A percentile compares a stretch with the other conserved stretches of the same genome.
Evolutionary conservation across 768 basidiomycete species (phyloP).

Genomic region (Thelephora ganbajun): DNA sequence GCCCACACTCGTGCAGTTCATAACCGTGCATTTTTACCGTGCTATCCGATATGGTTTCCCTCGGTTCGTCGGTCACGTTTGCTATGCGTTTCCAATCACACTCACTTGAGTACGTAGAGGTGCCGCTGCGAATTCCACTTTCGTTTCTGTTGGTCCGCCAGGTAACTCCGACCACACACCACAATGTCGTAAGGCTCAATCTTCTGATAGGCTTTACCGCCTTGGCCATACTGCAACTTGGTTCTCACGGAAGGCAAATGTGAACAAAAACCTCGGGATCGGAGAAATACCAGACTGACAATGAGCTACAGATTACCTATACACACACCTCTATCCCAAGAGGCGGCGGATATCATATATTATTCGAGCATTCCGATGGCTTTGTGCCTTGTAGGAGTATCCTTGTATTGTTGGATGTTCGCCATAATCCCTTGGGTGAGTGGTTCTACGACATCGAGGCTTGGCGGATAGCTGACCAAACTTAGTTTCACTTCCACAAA

Average conservation of each 20-base stretch:
- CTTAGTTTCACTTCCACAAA: neutral
- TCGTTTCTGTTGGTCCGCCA: neutral
- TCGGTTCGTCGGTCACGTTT: neutral
- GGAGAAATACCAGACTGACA: too few species aligned
- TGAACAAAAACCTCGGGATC: neutral
- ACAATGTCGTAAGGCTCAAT: too few species aligned
- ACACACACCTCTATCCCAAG: neutral
- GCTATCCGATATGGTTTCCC: neutral
- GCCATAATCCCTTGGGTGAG: neutral
- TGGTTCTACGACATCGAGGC: neutral
- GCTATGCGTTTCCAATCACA: neutral
- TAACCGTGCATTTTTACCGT: neutral
- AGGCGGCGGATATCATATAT: neutral
- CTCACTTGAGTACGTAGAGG: neutral
- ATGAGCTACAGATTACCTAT: neutral
- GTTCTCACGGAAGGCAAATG: neutral
- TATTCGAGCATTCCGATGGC: neutral
- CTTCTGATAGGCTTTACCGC: neutral
- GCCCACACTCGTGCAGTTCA: neutral
- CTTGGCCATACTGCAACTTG: neutral
- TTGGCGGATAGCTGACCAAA: neutral
- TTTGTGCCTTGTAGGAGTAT: neutral
- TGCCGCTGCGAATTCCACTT: neutral
- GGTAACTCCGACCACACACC: too few species aligned
- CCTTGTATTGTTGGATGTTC: neutral